Evolutionary conservation across 768 basidiomycete species (phyloP), one percentile per base, ranked within the genome.

Genomic region (Tricholoma sp.): DNA sequence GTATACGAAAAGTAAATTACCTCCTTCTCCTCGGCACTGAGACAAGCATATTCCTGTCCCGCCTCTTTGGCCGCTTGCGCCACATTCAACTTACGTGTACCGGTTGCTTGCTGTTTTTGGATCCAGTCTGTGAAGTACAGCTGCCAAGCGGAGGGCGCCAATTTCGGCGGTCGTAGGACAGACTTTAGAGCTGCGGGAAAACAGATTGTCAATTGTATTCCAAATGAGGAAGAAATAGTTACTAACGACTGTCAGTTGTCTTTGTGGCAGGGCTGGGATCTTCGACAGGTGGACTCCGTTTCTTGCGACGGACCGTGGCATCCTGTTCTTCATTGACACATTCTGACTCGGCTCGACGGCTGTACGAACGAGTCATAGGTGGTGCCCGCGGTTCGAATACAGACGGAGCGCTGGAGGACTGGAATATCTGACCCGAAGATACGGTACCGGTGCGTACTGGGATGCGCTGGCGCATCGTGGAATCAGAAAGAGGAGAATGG

Each of bases 101-200:
- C 88, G 20, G 83, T 80, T 57, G 85, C 84, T 71, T 91, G 89
- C 68, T 91, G 88, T 65, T 83, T 81, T 69, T 92, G 89, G 60
- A 97, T 94, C 85, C 91, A 94, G 68, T 96, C 92, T 20, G 93
- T 93, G 69, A 97, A 96, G 72, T 93, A 97, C 44, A 97, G 80
- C 71, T 97, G 94, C 94, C 94, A 97, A 54, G 94, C 91, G 3
- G 92, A 94, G 4, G 91, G 92, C 6, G 94, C 91, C 63, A 94
- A 80, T 75, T 94, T 94, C 49, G 94, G 94, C 17, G 91, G 93
- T 42, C 86, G 85, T 56, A 97, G 77, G 10, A 84, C 72, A 39
- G 94, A 94, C 72, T 89, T 94, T 54, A 82, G 74, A 36, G 78
- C 88, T 87, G 70, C 56, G 68, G 65, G 36, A 55, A 41, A 42